Evolutionary conservation across 108 stramenopile species (phyloP), one percentile per base, ranked within the genome.

Genomic region (Cyclotella kingstonii): DNA sequence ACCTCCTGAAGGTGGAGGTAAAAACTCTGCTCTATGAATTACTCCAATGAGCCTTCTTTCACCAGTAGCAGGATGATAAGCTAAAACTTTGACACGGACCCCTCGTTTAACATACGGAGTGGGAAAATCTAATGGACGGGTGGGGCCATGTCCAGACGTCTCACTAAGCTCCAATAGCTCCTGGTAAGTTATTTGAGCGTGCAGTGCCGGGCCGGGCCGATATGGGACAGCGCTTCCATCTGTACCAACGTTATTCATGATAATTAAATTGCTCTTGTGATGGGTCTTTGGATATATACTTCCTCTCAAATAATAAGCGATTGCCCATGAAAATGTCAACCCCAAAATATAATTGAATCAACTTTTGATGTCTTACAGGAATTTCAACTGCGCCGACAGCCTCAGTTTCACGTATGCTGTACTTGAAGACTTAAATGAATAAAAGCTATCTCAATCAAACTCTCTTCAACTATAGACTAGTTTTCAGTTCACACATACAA

Each of bases 121-220:
- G 34, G 91, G 91, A 52, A 93, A 93, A 33, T 93, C 91, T 29
- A 93, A 59, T 25, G 91, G 88, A 33, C 88, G 86, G 2, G 72
- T 60, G 15, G 72, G 72, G n/a, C 31, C 15, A 21, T 65, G 50
- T 25, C 72, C 72, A 41, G 38, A 41, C 2, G 40, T 45, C 45
- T 59, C 50, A 43, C 61, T 63, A 15, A 40, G 63, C 26, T 56
- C 39, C 0, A 40, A 23, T 2, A 73, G 56, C 60, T 73, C 72
- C 31, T 33, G 23, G 42, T 53, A 60, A 12, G 63, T 54, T 18
- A 64, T 64, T 54, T 63, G 42, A 11, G 68, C 68, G 39, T 75
- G 73, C 8, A 34, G 53, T 1, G 68, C 66, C 27, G 68, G 73
- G 34, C 45, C 31, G 2, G 73, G 73, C 26, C 63, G 43, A 42